These are phyloP conservation scores for Mollisia scopiformis DNA, from an alignment of 2,329 filamentous ascomycete genomes.

Conservation along the genomic window DNA sequence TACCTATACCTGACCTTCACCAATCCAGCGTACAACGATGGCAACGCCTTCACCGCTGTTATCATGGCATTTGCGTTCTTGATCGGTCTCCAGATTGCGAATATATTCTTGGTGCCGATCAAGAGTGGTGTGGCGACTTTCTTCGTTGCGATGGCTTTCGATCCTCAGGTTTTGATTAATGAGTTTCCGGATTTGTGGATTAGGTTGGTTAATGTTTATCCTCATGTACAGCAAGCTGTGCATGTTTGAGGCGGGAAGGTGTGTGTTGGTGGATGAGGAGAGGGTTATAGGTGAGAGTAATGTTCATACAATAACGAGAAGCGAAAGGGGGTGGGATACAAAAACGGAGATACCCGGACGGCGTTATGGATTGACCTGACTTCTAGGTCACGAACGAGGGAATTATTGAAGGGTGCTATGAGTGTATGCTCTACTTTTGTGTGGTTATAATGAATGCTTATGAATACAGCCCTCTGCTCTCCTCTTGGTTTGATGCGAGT, in stretches of 20 bases:
- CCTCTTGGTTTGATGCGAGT: not conserved
- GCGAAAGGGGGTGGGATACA: not conserved
- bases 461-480: not conserved
- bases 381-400: too few species aligned
- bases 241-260: conserved; percentile 23
- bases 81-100: conserved; percentile 86
- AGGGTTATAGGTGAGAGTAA: not conserved
- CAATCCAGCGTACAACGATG: conserved; percentile 73
- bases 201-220: conserved; percentile 80
- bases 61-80: conserved; percentile 86
- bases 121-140: conserved; percentile 90
- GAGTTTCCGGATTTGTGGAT: conserved; percentile 84
- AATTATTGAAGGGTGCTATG: not conserved
- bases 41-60: conserved; percentile 71
- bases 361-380: conserved; percentile 3
- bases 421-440: not conserved
- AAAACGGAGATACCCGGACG: not conserved
- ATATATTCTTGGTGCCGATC: conserved; percentile 87
- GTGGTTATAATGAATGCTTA: not conserved
- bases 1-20: conserved; percentile 89
- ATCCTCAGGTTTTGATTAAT: conserved; percentile 73
- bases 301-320: not conserved
- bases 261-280: not conserved
- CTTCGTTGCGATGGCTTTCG: conserved; percentile 77
- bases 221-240: conserved; percentile 73